These are phyloP conservation scores for Zygosaccharomyces gambellarensis DNA, from an alignment of 805 yeast species.

Conservation along the genomic window DNA sequence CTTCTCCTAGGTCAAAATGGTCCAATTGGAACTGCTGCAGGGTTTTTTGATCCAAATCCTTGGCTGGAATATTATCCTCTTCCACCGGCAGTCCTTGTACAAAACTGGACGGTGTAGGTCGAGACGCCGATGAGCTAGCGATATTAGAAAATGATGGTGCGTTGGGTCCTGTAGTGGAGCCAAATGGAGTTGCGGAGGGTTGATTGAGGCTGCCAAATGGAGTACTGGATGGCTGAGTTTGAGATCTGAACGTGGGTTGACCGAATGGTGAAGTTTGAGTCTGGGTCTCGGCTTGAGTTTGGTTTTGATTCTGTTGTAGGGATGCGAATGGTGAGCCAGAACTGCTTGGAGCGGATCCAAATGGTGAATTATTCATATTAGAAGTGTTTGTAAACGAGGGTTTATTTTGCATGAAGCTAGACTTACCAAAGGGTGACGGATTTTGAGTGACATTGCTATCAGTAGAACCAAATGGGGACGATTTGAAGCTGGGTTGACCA, in stretches of 20 bases:
- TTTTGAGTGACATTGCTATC: not conserved
- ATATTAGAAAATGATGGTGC: constrained; percentile 3
- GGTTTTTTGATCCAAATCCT: constrained; percentile 42
- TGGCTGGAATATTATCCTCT: constrained; percentile 26
- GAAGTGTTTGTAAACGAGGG: constrained; percentile 4
- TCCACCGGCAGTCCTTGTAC: constrained; percentile 36
- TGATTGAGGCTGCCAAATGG: constrained; percentile 4
- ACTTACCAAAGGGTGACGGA: constrained; percentile 12
- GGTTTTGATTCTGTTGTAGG: constrained; percentile 1
- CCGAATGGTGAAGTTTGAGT: not conserved
- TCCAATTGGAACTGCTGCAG: constrained; percentile 44
- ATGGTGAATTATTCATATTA: constrained; percentile 2
- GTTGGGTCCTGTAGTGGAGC: not conserved
- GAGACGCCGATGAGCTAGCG: not conserved
- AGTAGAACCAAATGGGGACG: constrained; percentile 8
- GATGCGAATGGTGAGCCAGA: constrained; percentile 11
- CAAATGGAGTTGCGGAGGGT: not conserved
- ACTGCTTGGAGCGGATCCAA: constrained; percentile 5
- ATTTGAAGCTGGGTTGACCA: constrained; percentile 21
- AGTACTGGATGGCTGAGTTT: not conserved
- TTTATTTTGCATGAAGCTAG: not conserved
- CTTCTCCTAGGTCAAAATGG: constrained; percentile 51
- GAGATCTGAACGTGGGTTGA: not conserved
- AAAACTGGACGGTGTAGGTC: constrained; percentile 19
- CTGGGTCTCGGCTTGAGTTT: not conserved